Conservation (phyloP, 1,284 basidiomycete genomes). For the Ganoderma sinense region DNA sequence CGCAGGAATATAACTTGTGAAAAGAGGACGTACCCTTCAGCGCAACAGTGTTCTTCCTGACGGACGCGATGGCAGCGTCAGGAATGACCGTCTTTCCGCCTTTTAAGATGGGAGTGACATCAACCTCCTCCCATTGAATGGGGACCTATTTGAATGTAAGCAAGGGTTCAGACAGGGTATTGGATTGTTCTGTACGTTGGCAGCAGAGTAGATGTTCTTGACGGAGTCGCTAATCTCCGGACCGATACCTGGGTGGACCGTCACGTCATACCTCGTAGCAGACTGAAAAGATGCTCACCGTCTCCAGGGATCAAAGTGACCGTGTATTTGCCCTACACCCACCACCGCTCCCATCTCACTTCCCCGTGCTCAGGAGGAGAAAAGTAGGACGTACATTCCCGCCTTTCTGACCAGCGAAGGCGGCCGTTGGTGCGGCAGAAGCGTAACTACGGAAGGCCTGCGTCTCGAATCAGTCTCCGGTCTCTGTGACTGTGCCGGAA, state of each 20-base stretch:
- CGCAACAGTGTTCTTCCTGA: constrained; percentile 98
- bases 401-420: constrained; percentile 89
- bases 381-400: constrained; percentile 67
- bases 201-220: constrained; percentile 92
- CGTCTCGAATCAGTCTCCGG: constrained; percentile 3
- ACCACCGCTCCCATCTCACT: background rate
- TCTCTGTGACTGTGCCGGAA: background rate
- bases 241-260: constrained; percentile 81
- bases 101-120: constrained; percentile 93
- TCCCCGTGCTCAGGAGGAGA: background rate
- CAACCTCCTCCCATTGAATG: constrained; percentile 99
- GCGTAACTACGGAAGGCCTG: constrained; percentile 72
- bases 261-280: constrained; percentile 24
- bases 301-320: constrained; percentile 94
- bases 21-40: constrained; percentile 80
- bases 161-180: no score
- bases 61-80: constrained; percentile 88
- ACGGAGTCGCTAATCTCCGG: constrained; percentile 98
- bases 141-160: constrained; percentile 69
- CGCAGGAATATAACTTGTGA: background rate
- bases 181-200: constrained; percentile 60
- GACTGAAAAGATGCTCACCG: constrained; percentile 54
- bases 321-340: constrained; percentile 88
- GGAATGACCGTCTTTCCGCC: constrained; percentile 98
- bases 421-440: constrained; percentile 79